Conservation (phyloP, 352 stramenopile species). For the Phytophthora sojae region DNA sequence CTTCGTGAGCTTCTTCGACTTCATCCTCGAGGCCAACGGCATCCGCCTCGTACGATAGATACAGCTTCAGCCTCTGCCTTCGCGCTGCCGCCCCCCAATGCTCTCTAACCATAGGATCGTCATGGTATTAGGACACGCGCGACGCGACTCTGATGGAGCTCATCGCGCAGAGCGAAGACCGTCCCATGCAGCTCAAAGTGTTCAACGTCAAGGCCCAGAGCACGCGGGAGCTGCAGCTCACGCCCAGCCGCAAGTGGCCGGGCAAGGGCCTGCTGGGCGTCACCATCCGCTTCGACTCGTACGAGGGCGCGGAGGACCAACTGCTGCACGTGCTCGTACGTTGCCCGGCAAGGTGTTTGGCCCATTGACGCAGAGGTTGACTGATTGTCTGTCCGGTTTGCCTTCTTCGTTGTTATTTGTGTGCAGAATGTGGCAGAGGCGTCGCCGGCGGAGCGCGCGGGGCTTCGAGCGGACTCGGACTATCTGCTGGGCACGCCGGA, state of each 20-base stretch:
- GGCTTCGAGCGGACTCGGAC: slow-evolving; percentile 89
- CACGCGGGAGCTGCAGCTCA: slow-evolving; percentile 82
- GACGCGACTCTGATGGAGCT: slow-evolving; percentile 93
- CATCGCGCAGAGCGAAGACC: slow-evolving; percentile 89
- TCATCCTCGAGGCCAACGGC: slow-evolving; percentile 95
- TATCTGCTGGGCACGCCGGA: slow-evolving; percentile 96
- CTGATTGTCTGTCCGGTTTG: no score
- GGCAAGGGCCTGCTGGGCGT: slow-evolving; percentile 96
- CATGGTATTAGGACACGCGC: slow-evolving; percentile 59
- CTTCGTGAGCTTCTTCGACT: slow-evolving; percentile 98
- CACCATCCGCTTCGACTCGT: slow-evolving; percentile 98
- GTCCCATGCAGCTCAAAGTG: slow-evolving; percentile 71
- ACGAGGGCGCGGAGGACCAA: slow-evolving; percentile 95
- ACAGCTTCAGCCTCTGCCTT: no score
- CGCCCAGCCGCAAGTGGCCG: slow-evolving; percentile 92
- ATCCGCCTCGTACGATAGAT: slow-evolving; percentile 68
- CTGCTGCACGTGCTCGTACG: slow-evolving; percentile 94
- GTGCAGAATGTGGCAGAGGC: slow-evolving; percentile 83
- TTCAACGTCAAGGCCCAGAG: slow-evolving; percentile 87
- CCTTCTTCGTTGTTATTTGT: no score
- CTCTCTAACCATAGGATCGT: no score
- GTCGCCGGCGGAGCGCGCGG: slow-evolving; percentile 91
- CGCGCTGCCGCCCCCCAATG: no score
- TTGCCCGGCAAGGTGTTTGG: background rate
- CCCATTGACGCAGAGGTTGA: no score